Base-by-base conservation (phyloP, 441 rosid genomes). In the Populus tomentosa region DNA sequence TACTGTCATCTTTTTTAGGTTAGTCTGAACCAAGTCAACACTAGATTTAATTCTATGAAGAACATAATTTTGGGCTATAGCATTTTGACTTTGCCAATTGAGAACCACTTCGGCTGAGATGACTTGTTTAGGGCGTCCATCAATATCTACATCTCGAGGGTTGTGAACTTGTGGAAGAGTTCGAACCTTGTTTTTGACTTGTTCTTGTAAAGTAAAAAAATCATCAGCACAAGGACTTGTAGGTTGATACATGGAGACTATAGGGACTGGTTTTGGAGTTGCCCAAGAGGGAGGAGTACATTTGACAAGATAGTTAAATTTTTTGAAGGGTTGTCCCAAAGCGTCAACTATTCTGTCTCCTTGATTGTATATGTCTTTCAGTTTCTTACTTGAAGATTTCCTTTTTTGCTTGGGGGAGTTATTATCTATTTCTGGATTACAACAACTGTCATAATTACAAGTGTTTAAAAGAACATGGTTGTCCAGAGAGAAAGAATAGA, bases 241-340 rank as follows among this genome's bases (percentile, higher is more conserved):
- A 2, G 8, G 21, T 53, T 53, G 21, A 0, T 16, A 18, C n/a
- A 53, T 53, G 6, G 3, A 18, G 0, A 53, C 2, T 18, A 1
- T 16, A 0, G 61, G 21, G 21, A 18, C 3, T 0, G 0, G 61
- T 0, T 53, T 8, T 18, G 1, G 8, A 0, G 61, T 0, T 18
- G 21, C 21, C 21, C 21, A 53, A 16, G 21, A 50, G 2, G 21
- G 21, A 53, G 1, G 61, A 53, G 21, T 53, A 6, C 18, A 53
- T 53, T 53, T 53, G 21, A 53, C 61, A 53, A 53, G 21, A 18
- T 6, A 53, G 3, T 53, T 7, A 53, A 53, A 53, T 18, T 53
- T 53, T 53, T 1, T 0, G 0, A 0, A 53, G 0, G 8, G 21
- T 53, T 53, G 9, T 53, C 61, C 61, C 1, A 18, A 53, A 2